These are phyloP conservation scores for Stagonosporopsis vannaccii DNA, from an alignment of 2,329 filamentous ascomycete genomes.

Conservation along the genomic window DNA sequence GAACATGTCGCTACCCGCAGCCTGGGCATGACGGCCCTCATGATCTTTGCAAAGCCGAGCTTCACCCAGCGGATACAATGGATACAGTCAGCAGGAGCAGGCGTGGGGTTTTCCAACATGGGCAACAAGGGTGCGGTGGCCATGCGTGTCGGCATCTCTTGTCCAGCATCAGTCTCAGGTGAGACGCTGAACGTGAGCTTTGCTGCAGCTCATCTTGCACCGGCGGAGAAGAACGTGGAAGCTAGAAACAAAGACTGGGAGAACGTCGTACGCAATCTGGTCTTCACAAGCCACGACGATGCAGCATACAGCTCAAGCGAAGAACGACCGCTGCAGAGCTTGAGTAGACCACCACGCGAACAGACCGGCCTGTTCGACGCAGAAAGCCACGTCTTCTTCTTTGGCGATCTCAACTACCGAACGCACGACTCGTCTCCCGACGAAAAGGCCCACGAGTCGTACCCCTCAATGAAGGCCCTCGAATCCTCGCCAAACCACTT, in stretches of 20 bases:
- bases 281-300: conserved; percentile 65
- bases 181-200: conserved; percentile 75
- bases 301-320: conserved; percentile 42
- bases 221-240: conserved; percentile 80
- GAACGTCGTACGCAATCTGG: conserved; percentile 77
- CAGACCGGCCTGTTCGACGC: conserved; percentile 76
- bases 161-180: conserved; percentile 44
- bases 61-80: conserved; percentile 65
- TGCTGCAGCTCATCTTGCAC: conserved; percentile 85
- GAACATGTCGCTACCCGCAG: conserved; percentile 74
- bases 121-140: conserved; percentile 95
- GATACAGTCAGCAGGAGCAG: conserved; percentile 80
- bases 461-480: conserved; percentile 67
- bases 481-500: conserved; percentile 65
- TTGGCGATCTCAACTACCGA: conserved; percentile 94
- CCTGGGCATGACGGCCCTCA: conserved; percentile 86
- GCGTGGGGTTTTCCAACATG: conserved; percentile 86
- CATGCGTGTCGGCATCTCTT: conserved; percentile 69
- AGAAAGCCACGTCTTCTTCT: conserved; percentile 80
- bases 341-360: conserved; percentile 41
- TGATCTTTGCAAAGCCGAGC: conserved; percentile 78
- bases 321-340: conserved; percentile 42
- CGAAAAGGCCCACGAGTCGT: conserved; percentile 62
- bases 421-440: conserved; percentile 73
- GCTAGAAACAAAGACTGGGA: conserved; percentile 89